Evolutionary conservation across 345 rosid species (phyloP).

Genomic region (Balakata baccata): DNA sequence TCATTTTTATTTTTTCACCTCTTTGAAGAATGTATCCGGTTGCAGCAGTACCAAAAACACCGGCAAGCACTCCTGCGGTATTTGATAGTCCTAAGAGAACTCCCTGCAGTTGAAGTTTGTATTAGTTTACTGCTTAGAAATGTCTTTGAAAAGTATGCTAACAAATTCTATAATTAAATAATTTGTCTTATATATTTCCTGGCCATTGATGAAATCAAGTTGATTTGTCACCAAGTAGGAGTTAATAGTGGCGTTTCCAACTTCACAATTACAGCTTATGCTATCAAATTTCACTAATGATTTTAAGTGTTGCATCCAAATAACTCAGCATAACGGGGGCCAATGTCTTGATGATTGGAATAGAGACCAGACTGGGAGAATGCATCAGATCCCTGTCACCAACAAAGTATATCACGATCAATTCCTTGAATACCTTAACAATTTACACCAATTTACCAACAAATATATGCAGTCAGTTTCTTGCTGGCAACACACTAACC

Average conservation of each 20-base stretch:
- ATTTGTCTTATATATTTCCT: background rate
- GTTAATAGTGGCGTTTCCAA: background rate
- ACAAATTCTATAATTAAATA: background rate
- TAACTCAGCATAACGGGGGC: slow-evolving; percentile 81
- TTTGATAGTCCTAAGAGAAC: slow-evolving; percentile 88
- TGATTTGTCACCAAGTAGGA: background rate
- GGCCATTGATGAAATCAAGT: background rate
- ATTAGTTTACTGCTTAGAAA: slow-evolving; percentile 7
- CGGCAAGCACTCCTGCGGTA: slow-evolving; percentile 94
- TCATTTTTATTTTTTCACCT: slow-evolving; percentile 33
- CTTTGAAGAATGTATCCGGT: slow-evolving; percentile 91
- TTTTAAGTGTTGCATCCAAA: background rate
- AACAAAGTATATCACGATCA: slow-evolving; percentile 10
- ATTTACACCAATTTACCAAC: background rate
- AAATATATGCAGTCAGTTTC: slow-evolving; percentile 2
- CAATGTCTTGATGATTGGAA: slow-evolving; percentile 98
- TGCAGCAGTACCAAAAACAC: slow-evolving; percentile 94
- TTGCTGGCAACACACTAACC: background rate
- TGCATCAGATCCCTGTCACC: slow-evolving; percentile 83
- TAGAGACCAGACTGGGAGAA: slow-evolving; percentile 97
- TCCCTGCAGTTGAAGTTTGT: slow-evolving; percentile 51
- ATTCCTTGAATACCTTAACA: slow-evolving; percentile 12
- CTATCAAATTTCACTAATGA: background rate
- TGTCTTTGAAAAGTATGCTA: background rate
- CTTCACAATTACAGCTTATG: no score